Evolutionary conservation across 305 asterid genomes (phyloP).

Genomic region (Rubia peregrina): DNA sequence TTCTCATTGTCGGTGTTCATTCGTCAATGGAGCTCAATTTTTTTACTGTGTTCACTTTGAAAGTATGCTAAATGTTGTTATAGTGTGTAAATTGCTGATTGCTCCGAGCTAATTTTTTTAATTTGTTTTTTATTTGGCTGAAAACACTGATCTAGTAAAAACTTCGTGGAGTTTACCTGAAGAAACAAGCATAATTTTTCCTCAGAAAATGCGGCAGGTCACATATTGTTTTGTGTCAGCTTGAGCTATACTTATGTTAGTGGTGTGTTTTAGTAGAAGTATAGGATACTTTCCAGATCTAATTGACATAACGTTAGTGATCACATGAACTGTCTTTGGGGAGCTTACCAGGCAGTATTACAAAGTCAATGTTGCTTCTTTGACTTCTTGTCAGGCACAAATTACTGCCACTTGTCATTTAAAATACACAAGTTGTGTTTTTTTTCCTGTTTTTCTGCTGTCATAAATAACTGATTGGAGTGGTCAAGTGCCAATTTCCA

Average conservation of each 20-base stretch:
- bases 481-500: not conserved
- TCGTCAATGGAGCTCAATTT: not conserved
- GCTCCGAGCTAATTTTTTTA: not conserved
- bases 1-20: not conserved
- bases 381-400: not conserved
- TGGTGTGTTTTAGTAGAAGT: not conserved
- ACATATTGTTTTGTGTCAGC: not conserved
- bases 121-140: not conserved
- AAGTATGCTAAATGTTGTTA: not conserved
- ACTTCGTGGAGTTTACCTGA: not conserved
- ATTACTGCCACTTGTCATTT: not conserved
- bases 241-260: not conserved
- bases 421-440: not conserved
- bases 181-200: not conserved
- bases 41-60: not conserved
- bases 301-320: not conserved
- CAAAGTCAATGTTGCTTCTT: not conserved
- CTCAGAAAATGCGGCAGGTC: not conserved
- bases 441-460: not conserved
- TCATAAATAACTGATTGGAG: not conserved
- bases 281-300: constrained; percentile 1
- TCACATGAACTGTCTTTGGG: not conserved
- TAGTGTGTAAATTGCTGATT: not conserved
- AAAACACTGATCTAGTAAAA: not conserved
- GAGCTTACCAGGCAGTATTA: not conserved